phyloP scores from a whole-genome alignment of 495 filamentous ascomycete genomes.

The Trichocladium antarcticum region DNA sequence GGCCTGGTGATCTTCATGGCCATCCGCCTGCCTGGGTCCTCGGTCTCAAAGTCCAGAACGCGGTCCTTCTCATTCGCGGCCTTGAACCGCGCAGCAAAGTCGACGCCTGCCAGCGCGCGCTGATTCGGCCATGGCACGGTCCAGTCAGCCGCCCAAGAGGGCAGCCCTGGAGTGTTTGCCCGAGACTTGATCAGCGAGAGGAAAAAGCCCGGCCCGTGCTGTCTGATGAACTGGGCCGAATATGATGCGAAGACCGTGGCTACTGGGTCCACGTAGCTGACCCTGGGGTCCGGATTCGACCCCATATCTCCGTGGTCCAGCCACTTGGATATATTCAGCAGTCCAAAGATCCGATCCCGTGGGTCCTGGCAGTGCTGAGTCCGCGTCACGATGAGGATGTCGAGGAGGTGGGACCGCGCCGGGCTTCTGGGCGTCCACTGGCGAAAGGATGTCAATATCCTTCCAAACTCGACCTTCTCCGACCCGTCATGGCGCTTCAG shows the following conservation, averaged over 20 bases:
- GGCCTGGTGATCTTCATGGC: slow-evolving; percentile 6
- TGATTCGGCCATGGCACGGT: slow-evolving; percentile 13
- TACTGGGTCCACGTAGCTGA: slow-evolving; percentile 1
- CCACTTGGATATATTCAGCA: slow-evolving; percentile 7
- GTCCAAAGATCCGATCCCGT: slow-evolving; percentile 13
- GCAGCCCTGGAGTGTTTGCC: background rate
- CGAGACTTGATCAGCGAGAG: slow-evolving; percentile 10
- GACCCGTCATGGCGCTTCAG: background rate
- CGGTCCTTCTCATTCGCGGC: slow-evolving; percentile 3
- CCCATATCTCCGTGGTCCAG: background rate
- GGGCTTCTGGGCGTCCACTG: background rate
- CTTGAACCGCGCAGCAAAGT: background rate
- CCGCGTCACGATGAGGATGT: slow-evolving; percentile 2
- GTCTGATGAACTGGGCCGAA: slow-evolving; percentile 10
- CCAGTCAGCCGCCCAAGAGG: slow-evolving; percentile 16
- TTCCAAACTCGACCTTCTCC: background rate
- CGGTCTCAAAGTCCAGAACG: background rate
- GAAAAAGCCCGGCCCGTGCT: slow-evolving; percentile 12
- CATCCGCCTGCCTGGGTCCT: background rate
- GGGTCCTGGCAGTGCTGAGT: slow-evolving; percentile 7
- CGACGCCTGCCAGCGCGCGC: background rate
- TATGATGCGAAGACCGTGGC: slow-evolving; percentile 5
- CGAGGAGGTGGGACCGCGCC: slow-evolving; percentile 4
- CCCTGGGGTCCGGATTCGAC: background rate
- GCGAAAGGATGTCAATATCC: background rate